phyloP scores from a whole-genome alignment of 345 rosid genomes.

The Salix viminalis region DNA sequence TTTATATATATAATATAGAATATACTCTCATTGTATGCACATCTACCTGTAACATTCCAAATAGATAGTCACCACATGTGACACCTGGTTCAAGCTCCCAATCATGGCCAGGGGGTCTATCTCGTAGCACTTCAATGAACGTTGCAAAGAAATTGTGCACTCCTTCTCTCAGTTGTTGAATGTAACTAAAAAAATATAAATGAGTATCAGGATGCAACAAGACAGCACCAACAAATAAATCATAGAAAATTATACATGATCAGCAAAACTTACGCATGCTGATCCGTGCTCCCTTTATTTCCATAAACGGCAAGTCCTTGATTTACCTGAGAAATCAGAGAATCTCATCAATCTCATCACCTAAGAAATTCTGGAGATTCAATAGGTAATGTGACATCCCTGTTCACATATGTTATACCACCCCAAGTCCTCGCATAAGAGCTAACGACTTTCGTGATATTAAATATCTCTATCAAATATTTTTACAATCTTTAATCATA shows the following conservation, averaged over 20 bases:
- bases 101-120: slow-evolving; percentile 99
- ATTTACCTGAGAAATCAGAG: slow-evolving; percentile 61
- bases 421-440: background rate
- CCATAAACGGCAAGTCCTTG: slow-evolving; percentile 96
- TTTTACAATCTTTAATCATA: background rate
- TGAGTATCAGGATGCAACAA: background rate
- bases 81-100: slow-evolving; percentile 99
- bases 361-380: background rate
- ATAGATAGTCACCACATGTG: slow-evolving; percentile 95
- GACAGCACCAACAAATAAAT: background rate
- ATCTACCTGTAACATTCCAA: slow-evolving; percentile 94
- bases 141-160: slow-evolving; percentile 95
- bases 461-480: background rate
- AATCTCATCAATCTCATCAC: background rate
- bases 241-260: background rate
- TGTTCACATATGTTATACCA: background rate
- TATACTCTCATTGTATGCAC: background rate
- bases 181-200: slow-evolving; percentile 50
- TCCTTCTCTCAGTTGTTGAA: slow-evolving; percentile 98
- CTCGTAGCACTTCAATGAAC: slow-evolving; percentile 91
- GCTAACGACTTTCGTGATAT: background rate
- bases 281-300: slow-evolving; percentile 99
- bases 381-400: background rate
- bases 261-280: slow-evolving; percentile 80
- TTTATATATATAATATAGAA: no score